Evolutionary conservation across 176 grass and related monocot species (phyloP).

Genomic region (Puccinellia tenuiflora): DNA sequence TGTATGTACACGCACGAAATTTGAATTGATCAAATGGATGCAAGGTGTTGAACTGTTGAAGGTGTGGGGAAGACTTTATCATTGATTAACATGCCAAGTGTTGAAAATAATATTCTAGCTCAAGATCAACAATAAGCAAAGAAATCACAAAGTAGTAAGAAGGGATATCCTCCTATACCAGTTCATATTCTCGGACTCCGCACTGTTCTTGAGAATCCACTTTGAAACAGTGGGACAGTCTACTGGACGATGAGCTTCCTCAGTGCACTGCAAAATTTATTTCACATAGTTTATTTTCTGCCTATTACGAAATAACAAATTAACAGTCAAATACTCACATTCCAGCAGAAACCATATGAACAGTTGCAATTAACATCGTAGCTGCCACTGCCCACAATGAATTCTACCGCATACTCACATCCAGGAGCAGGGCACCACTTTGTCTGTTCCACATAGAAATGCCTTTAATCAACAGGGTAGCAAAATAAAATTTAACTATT

Average conservation of each 20-base stretch:
- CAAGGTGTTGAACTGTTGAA: not conserved
- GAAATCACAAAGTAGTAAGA: not conserved
- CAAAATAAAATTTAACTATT: not conserved
- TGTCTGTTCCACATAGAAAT: constrained; percentile 56
- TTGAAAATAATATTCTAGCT: constrained; percentile 1
- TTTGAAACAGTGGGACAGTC: constrained; percentile 95
- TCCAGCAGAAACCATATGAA: constrained; percentile 94
- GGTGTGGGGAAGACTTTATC: not conserved
- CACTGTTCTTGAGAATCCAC: constrained; percentile 98
- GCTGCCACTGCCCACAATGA: constrained; percentile 86
- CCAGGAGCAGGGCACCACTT: constrained; percentile 99
- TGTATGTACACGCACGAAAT: not conserved
- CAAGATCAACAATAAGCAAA: not conserved
- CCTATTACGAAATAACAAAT: not conserved
- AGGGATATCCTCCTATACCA: constrained; percentile 45
- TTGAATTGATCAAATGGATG: not conserved
- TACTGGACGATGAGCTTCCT: constrained; percentile 98
- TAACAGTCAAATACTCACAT: constrained; percentile 45
- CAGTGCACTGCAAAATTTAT: constrained; percentile 65
- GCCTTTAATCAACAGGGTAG: constrained; percentile 18
- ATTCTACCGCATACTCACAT: constrained; percentile 95
- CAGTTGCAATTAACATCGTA: constrained; percentile 95
- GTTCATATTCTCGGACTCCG: constrained; percentile 99
- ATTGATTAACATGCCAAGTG: not conserved
- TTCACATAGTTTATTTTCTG: constrained; percentile 12